Evolutionary conservation across 179 eudicot species (phyloP).

Genomic region (Camellia oleifera): DNA sequence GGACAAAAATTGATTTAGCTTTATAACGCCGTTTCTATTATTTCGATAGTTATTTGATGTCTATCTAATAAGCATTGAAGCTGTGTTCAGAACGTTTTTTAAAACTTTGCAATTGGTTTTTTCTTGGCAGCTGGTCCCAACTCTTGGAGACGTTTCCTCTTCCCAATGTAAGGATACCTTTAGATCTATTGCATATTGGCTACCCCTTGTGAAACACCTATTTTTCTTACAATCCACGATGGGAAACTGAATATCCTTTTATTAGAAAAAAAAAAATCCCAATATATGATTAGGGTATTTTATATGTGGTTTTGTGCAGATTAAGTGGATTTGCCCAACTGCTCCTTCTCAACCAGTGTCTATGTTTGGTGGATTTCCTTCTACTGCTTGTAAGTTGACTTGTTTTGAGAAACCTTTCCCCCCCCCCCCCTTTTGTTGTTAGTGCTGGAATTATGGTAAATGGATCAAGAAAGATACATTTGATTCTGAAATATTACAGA

Average conservation of each 20-base stretch:
- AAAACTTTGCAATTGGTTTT: neutral
- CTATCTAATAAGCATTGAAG: neutral
- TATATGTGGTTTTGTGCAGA: conserved; percentile 40
- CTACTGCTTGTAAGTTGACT: conserved; percentile 80
- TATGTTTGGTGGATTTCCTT: conserved; percentile 83
- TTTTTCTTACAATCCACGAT: neutral
- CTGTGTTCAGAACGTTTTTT: neutral
- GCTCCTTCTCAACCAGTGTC: conserved; percentile 87
- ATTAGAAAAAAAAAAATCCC: neutral
- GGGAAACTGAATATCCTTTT: neutral
- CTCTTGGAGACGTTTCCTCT: conserved; percentile 78
- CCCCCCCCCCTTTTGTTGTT: too few species aligned
- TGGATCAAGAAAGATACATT: neutral
- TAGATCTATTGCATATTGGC: neutral
- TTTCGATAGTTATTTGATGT: conserved; percentile 2
- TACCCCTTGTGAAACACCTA: neutral
- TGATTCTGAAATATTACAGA: neutral
- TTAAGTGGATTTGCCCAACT: conserved; percentile 96
- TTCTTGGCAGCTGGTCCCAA: conserved; percentile 73
- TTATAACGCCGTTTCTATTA: neutral
- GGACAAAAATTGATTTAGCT: neutral
- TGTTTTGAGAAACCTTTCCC: neutral
- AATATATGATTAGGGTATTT: neutral
- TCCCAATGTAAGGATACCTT: conserved; percentile 67
- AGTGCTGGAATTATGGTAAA: neutral